phyloP scores from a whole-genome alignment of 2,329 filamentous ascomycete species.

The Xylaria sp. region DNA sequence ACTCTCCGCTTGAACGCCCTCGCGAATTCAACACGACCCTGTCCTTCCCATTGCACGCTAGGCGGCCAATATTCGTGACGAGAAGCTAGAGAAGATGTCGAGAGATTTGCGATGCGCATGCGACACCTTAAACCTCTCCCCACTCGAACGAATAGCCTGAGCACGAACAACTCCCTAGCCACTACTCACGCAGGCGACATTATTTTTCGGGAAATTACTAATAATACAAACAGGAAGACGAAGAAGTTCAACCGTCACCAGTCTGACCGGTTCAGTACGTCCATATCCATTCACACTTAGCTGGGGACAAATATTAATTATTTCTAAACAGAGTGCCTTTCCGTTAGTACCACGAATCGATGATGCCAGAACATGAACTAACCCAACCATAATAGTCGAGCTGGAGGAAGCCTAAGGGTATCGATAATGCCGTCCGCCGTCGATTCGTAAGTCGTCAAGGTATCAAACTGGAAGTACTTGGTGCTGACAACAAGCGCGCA shows the following conservation, averaged over 20 bases:
- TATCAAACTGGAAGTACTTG: neutral
- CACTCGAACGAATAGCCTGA: neutral
- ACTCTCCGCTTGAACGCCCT: constrained; percentile 25
- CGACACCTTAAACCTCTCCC: neutral
- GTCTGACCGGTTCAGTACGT: constrained; percentile 96
- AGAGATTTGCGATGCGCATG: constrained; percentile 1
- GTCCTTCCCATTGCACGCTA: neutral
- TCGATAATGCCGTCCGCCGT: constrained; percentile 96
- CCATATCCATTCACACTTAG: constrained; percentile 45
- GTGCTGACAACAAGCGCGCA: constrained; percentile 16
- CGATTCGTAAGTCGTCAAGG: constrained; percentile 65
- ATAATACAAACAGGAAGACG: constrained; percentile 56
- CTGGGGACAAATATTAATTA: constrained; percentile 6
- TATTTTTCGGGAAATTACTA: constrained; percentile 40
- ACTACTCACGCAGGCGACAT: neutral
- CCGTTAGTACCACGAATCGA: constrained; percentile 21
- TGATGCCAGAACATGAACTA: constrained; percentile 3
- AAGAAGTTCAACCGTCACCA: constrained; percentile 98
- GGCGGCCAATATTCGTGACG: neutral
- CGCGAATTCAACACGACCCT: constrained; percentile 14
- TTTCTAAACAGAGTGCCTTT: constrained; percentile 28
- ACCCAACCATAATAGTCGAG: constrained; percentile 43
- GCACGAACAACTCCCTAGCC: neutral
- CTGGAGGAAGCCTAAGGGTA: constrained; percentile 99
- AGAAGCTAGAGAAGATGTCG: neutral